Conservation (phyloP, 108 stramenopile genomes). For the Epithemia pelagica region DNA sequence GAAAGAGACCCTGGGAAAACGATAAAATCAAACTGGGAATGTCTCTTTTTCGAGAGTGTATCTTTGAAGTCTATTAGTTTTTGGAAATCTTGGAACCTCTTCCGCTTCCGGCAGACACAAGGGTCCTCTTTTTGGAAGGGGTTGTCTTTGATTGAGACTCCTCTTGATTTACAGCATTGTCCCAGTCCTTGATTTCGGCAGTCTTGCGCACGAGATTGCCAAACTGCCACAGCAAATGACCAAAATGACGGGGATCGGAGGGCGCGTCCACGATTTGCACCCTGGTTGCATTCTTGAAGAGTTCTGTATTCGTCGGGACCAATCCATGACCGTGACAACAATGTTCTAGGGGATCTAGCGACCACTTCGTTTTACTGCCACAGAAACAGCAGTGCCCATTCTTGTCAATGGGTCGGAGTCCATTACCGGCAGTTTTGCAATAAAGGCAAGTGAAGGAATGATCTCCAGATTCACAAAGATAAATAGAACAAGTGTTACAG, state of each 20-base stretch:
- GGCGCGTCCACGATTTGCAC: neutral
- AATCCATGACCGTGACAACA: neutral
- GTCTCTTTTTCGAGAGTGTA: too few species aligned
- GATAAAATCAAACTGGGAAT: too few species aligned
- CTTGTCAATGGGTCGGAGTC: neutral
- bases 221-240: conserved; percentile 8
- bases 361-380: neutral
- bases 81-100: too few species aligned
- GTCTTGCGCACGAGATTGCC: conserved; percentile 1
- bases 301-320: neutral
- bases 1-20: too few species aligned
- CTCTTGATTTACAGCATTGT: too few species aligned
- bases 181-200: too few species aligned
- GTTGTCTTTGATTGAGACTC: too few species aligned
- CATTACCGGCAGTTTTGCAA: too few species aligned
- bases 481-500: neutral
- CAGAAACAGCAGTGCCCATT: neutral
- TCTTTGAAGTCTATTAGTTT: too few species aligned
- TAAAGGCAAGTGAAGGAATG: neutral
- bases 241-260: conserved; percentile 1
- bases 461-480: neutral
- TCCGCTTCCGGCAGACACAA: too few species aligned
- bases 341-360: neutral
- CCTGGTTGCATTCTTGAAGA: neutral
- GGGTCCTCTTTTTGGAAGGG: too few species aligned